Conservation (phyloP, 345 rosid species). For the Salix brachista region DNA sequence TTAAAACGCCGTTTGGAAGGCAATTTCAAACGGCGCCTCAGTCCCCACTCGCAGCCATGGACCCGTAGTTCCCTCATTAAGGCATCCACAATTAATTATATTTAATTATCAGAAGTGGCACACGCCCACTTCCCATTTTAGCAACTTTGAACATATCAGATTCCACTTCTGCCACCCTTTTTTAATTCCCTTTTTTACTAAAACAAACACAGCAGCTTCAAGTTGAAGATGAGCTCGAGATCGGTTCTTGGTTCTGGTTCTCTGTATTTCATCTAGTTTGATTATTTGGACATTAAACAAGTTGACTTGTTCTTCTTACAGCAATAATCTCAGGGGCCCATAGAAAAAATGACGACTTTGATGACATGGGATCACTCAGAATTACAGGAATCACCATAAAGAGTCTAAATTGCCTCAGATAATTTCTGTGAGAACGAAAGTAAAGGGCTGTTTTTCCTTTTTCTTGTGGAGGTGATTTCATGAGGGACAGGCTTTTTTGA, state of each 20-base stretch:
- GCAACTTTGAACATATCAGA: slow-evolving; percentile 1
- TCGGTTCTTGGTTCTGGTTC: background rate
- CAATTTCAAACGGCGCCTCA: too few species aligned
- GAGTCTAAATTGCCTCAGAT: background rate
- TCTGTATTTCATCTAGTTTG: background rate
- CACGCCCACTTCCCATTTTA: background rate
- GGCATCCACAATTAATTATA: background rate
- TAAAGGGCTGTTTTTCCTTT: background rate
- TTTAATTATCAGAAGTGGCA: slow-evolving; percentile 2
- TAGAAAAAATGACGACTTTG: background rate
- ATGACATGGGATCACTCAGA: slow-evolving; percentile 4
- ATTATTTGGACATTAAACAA: background rate
- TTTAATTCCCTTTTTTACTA: background rate
- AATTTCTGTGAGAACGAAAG: background rate
- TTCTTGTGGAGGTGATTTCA: background rate
- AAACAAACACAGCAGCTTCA: background rate
- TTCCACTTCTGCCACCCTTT: background rate
- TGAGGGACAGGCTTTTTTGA: background rate
- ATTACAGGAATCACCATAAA: background rate
- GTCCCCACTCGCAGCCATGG: background rate
- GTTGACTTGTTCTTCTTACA: background rate
- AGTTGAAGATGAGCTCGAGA: background rate
- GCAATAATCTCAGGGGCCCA: background rate
- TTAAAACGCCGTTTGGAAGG: too few species aligned
- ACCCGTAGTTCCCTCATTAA: background rate